Conservation (phyloP, 179 eudicot species). For the Vitellaria paradoxa region DNA sequence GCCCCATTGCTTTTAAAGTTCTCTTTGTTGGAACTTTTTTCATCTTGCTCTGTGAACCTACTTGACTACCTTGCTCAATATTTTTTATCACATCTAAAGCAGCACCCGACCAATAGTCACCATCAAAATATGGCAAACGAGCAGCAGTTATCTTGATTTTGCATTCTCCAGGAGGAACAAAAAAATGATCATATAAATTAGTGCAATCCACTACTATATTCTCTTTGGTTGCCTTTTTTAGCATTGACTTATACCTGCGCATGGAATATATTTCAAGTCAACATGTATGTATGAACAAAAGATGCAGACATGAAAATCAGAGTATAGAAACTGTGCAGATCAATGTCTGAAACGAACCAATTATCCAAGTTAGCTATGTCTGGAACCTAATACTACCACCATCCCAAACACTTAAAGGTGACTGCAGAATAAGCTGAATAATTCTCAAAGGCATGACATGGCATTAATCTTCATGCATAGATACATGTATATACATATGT, state of each 20-base stretch:
- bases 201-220: conserved; percentile 58
- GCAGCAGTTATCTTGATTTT: conserved; percentile 69
- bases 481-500: background rate
- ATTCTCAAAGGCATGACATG: background rate
- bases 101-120: conserved; percentile 77
- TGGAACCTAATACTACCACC: background rate
- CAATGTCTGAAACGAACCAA: background rate
- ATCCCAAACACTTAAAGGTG: background rate
- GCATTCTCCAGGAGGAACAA: conserved; percentile 48
- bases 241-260: conserved; percentile 74
- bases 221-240: conserved; percentile 59
- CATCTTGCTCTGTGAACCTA: conserved; percentile 35
- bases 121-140: conserved; percentile 87
- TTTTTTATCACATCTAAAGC: conserved; percentile 53
- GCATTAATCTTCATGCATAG: background rate
- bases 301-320: background rate
- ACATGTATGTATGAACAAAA: conserved; percentile 3
- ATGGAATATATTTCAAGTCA: conserved; percentile 19
- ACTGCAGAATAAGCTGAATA: background rate
- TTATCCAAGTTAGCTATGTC: background rate
- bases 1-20: conserved; percentile 66
- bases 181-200: conserved; percentile 66
- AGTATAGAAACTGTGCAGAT: background rate
- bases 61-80: conserved; percentile 47
- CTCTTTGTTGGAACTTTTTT: conserved; percentile 46